phyloP scores from a whole-genome alignment of 495 filamentous ascomycete species.

The Penicillium odoratum region DNA sequence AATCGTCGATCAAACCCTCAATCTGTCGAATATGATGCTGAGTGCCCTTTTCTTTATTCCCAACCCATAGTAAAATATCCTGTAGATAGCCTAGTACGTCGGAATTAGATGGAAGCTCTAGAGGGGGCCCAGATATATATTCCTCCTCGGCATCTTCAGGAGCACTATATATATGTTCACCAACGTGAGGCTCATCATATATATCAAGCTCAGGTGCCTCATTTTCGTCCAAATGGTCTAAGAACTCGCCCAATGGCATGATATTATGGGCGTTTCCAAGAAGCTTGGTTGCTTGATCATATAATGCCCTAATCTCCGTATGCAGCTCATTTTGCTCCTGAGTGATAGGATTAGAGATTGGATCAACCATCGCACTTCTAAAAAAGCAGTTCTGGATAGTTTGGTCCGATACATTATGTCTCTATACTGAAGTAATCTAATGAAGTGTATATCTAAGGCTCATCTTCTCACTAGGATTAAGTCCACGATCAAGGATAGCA shows the following conservation, averaged over 20 bases:
- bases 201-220: not conserved
- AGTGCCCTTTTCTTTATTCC: not conserved
- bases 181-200: not conserved
- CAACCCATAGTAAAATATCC: conserved; percentile 6
- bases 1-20: not conserved
- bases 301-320: not conserved
- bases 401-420: not conserved
- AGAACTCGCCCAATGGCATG: conserved; percentile 4
- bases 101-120: conserved; percentile 4
- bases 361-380: not conserved
- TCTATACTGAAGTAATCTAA: conserved; percentile 6
- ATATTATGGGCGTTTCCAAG: conserved; percentile 2
- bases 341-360: not conserved
- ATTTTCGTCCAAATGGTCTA: conserved; percentile 1
- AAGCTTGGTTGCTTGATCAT: conserved; percentile 1
- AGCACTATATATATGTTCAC: not conserved
- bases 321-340: not conserved
- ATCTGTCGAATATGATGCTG: not conserved
- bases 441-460: conserved; percentile 2
- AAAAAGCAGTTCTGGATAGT: conserved; percentile 8
- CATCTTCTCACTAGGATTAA: conserved; percentile 4
- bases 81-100: not conserved
- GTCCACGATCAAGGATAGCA: conserved; percentile 10
- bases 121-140: not conserved
- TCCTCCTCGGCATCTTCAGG: not conserved